Evolutionary conservation across 2,329 filamentous ascomycete species (phyloP).

Genomic region (Aspergillus alliaceus): DNA sequence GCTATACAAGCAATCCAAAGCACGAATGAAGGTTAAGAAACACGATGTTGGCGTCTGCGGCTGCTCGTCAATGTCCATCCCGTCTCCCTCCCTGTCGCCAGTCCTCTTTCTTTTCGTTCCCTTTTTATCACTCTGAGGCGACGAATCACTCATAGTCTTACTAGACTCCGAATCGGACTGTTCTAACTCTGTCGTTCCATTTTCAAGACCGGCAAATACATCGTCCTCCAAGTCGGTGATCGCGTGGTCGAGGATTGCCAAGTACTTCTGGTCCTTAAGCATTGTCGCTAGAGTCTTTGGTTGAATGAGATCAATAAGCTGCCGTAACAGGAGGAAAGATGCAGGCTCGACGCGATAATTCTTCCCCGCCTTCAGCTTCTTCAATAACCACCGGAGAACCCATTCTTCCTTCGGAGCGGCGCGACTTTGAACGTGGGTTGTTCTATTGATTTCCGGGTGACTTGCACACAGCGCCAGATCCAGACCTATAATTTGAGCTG

Average conservation of each 20-base stretch:
- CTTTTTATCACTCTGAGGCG: constrained; percentile 25
- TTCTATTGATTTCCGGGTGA: constrained; percentile 29
- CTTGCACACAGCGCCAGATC: constrained; percentile 35
- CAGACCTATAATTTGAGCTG: constrained; percentile 44
- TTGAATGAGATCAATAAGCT: constrained; percentile 68
- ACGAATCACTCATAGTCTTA: constrained; percentile 31
- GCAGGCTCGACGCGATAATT: constrained; percentile 44
- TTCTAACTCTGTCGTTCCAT: constrained; percentile 21
- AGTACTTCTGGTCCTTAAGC: constrained; percentile 68
- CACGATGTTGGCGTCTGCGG: constrained; percentile 31
- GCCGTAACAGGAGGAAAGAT: constrained; percentile 58
- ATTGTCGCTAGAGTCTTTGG: constrained; percentile 69
- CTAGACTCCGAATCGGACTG: constrained; percentile 37
- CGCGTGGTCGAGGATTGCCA: constrained; percentile 64
- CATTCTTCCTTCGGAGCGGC: constrained; percentile 60
- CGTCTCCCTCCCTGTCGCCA: constrained; percentile 24
- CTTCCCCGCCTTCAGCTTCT: constrained; percentile 53
- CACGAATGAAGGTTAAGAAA: constrained; percentile 34
- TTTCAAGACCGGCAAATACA: constrained; percentile 26
- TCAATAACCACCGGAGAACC: constrained; percentile 66
- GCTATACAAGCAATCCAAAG: constrained; percentile 36
- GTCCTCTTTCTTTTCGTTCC: constrained; percentile 42
- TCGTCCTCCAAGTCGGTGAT: constrained; percentile 55
- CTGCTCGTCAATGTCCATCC: constrained; percentile 32
- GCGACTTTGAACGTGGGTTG: constrained; percentile 20